A percentile compares a stretch with the other conserved stretches of the same genome.
phyloP scores from a whole-genome alignment of 495 filamentous ascomycete species.

The Daldinia decipiens region DNA sequence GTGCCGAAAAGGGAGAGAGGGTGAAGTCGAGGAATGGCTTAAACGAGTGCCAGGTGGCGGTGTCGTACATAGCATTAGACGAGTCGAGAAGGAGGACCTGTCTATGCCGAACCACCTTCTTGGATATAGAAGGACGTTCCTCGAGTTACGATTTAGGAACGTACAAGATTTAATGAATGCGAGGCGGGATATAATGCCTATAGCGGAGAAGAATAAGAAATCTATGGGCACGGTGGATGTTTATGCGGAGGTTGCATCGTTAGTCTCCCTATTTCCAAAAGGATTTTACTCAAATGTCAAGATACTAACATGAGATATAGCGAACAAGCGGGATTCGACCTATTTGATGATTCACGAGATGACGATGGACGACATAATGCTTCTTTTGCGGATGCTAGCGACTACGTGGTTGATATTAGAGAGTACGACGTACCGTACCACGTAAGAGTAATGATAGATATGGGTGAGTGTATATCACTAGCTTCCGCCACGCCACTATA shows the following conservation, averaged over 20 bases:
- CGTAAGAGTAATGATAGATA: conserved; percentile 97
- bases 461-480: conserved; percentile 64
- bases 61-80: conserved; percentile 77
- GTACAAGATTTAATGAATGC: conserved; percentile 85
- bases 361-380: conserved; percentile 84
- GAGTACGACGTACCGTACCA: conserved; percentile 99
- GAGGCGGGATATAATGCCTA: conserved; percentile 81
- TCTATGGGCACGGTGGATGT: conserved; percentile 96
- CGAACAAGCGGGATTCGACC: conserved; percentile 88
- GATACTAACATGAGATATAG: conserved; percentile 57
- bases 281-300: not conserved
- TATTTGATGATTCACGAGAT: conserved; percentile 90
- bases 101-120: conserved; percentile 96
- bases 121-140: conserved; percentile 86
- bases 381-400: conserved; percentile 86
- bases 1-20: conserved; percentile 85
- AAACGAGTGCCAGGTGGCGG: conserved; percentile 84
- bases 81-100: conserved; percentile 91
- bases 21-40: conserved; percentile 96
- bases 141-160: conserved; percentile 87
- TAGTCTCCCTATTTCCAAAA: conserved; percentile 45
- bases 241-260: conserved; percentile 96
- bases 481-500: not conserved
- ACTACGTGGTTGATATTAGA: conserved; percentile 98
- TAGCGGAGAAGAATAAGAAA: conserved; percentile 97